phyloP scores from a whole-genome alignment of 805 yeast species.

The Yamadazyma philogaea region DNA sequence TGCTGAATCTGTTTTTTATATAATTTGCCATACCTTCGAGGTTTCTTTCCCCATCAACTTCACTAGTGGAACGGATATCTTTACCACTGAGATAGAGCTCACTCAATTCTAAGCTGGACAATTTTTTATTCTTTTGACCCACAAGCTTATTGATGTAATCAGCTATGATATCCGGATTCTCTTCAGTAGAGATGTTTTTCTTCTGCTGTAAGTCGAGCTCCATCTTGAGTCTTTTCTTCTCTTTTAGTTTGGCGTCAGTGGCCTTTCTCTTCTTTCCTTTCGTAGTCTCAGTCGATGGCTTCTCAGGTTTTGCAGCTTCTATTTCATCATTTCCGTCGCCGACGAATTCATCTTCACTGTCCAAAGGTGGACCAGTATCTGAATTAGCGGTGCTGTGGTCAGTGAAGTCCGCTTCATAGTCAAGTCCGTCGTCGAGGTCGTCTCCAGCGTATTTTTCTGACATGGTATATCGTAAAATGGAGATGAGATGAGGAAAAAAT shows the following conservation, averaged over 20 bases:
- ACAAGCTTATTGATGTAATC: constrained; percentile 64
- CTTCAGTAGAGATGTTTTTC: constrained; percentile 47
- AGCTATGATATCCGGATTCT: constrained; percentile 56
- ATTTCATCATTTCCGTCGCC: constrained; percentile 13
- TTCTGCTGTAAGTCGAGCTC: constrained; percentile 62
- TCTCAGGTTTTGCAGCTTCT: constrained; percentile 3
- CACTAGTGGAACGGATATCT: constrained; percentile 61
- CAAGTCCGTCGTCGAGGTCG: constrained; percentile 78
- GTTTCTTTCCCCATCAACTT: constrained; percentile 48
- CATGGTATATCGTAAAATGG: not conserved
- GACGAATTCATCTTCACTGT: constrained; percentile 22
- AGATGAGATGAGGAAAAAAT: constrained; percentile 10
- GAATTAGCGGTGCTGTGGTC: constrained; percentile 14
- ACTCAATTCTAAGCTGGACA: constrained; percentile 71
- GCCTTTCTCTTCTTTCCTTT: constrained; percentile 18
- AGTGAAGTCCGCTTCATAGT: constrained; percentile 49
- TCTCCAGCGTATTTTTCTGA: constrained; percentile 42
- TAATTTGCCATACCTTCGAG: constrained; percentile 56
- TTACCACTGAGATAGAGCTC: constrained; percentile 58
- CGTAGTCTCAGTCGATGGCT: constrained; percentile 1
- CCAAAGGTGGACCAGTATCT: constrained; percentile 22
- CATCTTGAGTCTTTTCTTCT: constrained; percentile 65
- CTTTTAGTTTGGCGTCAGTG: constrained; percentile 46
- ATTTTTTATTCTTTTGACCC: constrained; percentile 58
- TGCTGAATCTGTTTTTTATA: constrained; percentile 47